Percentiles rank a stretch among this genome's conserved stretches.
These are phyloP conservation scores for Lachancea quebecensis DNA, from an alignment of 805 yeast species.

Conservation along the genomic window DNA sequence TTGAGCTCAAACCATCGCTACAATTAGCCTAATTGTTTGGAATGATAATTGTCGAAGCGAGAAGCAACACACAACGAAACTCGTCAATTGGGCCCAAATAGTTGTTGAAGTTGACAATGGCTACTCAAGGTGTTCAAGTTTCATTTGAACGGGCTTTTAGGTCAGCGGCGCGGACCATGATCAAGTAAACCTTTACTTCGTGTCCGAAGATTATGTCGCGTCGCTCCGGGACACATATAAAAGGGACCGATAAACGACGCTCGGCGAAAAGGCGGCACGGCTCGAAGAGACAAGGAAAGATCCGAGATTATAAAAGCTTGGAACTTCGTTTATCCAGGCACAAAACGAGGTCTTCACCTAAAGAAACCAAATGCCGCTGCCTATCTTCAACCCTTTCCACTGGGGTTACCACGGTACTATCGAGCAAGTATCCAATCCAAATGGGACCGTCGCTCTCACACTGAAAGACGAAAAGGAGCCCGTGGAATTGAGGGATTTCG, in stretches of 20 bases:
- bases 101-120: too few relatives aligned
- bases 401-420: constrained; percentile 33
- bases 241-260: background rate
- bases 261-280: background rate
- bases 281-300: background rate
- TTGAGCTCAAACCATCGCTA: too few relatives aligned
- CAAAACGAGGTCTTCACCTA: background rate
- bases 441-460: constrained; percentile 20
- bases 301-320: background rate
- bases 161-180: too few relatives aligned
- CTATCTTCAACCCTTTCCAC: constrained; percentile 24
- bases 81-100: too few relatives aligned
- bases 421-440: constrained; percentile 19
- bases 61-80: too few relatives aligned
- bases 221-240: background rate
- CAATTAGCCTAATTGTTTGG: too few relatives aligned
- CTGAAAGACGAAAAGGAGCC: constrained; percentile 15
- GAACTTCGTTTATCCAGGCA: background rate
- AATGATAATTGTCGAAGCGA: too few relatives aligned
- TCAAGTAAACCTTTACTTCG: background rate
- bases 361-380: constrained; percentile 1
- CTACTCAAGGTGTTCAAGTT: too few relatives aligned
- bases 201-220: background rate
- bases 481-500: constrained; percentile 19
- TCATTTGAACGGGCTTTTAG: too few relatives aligned